A percentile compares a stretch with the other conserved stretches of the same genome.
Conservation (phyloP, 164 flowering plant species). For the Kingdonia uniflora region DNA sequence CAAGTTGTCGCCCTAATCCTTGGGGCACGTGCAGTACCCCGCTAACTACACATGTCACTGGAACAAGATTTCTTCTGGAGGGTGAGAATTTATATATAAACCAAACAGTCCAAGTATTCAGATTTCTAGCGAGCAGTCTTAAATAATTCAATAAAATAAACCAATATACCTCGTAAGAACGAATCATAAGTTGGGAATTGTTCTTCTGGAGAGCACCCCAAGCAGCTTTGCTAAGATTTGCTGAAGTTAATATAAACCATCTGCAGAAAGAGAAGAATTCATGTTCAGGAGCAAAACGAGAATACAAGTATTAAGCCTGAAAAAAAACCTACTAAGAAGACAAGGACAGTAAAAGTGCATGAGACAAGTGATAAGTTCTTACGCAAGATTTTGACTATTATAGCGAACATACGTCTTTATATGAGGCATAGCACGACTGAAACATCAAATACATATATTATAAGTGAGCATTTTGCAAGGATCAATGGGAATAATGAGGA, state of each 20-base stretch:
- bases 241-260: constrained; percentile 89
- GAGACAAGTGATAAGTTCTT: constrained; percentile 23
- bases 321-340: background rate
- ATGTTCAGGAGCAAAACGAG: background rate
- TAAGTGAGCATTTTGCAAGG: background rate
- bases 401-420: constrained; percentile 96
- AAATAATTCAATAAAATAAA: background rate
- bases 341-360: constrained; percentile 1
- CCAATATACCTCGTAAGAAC: constrained; percentile 81
- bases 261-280: constrained; percentile 27
- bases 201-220: constrained; percentile 99
- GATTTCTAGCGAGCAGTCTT: too few relatives aligned
- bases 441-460: constrained; percentile 13
- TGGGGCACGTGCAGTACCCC: too few relatives aligned
- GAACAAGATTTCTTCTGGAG: too few relatives aligned
- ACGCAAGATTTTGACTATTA: constrained; percentile 88
- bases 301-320: constrained; percentile 8
- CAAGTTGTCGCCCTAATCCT: too few relatives aligned
- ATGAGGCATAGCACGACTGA: constrained; percentile 99
- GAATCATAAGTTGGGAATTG: constrained; percentile 91
- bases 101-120: too few relatives aligned
- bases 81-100: too few relatives aligned
- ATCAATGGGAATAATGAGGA: background rate
- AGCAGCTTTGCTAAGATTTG: constrained; percentile 99
- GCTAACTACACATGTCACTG: too few relatives aligned